Conservation (phyloP, 495 filamentous ascomycete species). For the Hyaloscypha variabilis region DNA sequence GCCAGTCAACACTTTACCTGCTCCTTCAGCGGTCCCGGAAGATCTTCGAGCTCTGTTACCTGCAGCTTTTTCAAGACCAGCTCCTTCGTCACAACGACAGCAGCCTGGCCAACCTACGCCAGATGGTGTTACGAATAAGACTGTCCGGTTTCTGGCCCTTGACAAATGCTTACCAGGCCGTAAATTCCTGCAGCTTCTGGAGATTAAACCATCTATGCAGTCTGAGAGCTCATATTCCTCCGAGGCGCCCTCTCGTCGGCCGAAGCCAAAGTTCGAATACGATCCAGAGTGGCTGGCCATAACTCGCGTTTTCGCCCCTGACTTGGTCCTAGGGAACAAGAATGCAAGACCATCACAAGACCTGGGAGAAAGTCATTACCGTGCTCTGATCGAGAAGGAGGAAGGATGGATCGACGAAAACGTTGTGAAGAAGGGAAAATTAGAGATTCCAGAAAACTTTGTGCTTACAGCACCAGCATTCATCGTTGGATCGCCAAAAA, state of each 20-base stretch:
- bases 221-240: background rate
- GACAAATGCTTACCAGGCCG: constrained; percentile 82
- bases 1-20: constrained; percentile 3
- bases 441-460: constrained; percentile 78
- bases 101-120: constrained; percentile 49
- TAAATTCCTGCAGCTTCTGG: constrained; percentile 80
- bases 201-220: constrained; percentile 50
- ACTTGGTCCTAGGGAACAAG: constrained; percentile 61
- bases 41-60: constrained; percentile 68
- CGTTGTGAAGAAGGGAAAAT: constrained; percentile 57
- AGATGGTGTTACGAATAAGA: constrained; percentile 65
- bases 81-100: constrained; percentile 29
- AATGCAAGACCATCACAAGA: constrained; percentile 48
- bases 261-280: constrained; percentile 61
- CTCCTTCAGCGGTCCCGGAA: constrained; percentile 46
- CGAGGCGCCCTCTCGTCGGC: constrained; percentile 15
- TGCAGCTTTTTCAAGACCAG: constrained; percentile 58
- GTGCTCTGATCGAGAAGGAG: constrained; percentile 61
- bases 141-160: constrained; percentile 84
- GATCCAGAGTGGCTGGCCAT: constrained; percentile 97
- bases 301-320: constrained; percentile 72
- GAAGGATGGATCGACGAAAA: constrained; percentile 78
- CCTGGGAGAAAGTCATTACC: constrained; percentile 67
- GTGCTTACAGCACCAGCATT: constrained; percentile 72
- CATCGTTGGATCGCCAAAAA: constrained; percentile 43